Evolutionary conservation across 805 yeast species (phyloP).

Genomic region (Lachancea dasiensis): DNA sequence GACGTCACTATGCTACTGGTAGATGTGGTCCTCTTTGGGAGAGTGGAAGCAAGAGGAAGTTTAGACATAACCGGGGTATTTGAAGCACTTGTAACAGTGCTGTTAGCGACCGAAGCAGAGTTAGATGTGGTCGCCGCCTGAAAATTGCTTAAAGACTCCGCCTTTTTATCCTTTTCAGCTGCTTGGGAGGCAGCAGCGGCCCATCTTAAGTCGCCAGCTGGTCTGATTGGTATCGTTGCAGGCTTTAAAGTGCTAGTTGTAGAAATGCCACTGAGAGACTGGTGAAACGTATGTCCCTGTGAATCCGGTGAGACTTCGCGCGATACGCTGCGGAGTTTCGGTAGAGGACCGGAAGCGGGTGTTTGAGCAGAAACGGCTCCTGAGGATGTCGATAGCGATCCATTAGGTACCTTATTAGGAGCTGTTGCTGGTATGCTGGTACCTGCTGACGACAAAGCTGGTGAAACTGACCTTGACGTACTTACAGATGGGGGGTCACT

Average conservation of each 20-base stretch:
- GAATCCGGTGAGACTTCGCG: constrained; percentile 11
- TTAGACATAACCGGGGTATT: constrained; percentile 21
- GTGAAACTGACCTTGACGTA: constrained; percentile 17
- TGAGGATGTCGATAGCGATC: no score
- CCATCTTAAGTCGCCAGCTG: constrained; percentile 51
- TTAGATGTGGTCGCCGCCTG: constrained; percentile 6
- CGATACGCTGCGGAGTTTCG: constrained; percentile 14
- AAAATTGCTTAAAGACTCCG: constrained; percentile 1
- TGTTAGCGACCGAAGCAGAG: constrained; percentile 13
- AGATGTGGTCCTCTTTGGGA: constrained; percentile 1
- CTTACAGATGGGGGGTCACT: constrained; percentile 8
- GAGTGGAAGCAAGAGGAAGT: constrained; percentile 11
- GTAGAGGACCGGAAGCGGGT: not conserved
- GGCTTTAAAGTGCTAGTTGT: constrained; percentile 40
- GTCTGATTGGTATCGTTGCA: constrained; percentile 47
- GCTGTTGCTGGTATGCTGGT: constrained; percentile 8
- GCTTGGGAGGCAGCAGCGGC: constrained; percentile 46
- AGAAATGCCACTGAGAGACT: constrained; percentile 28
- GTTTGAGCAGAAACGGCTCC: not conserved
- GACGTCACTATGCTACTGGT: constrained; percentile 1
- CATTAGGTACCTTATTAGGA: not conserved
- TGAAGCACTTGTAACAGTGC: constrained; percentile 13
- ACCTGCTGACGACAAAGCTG: constrained; percentile 3
- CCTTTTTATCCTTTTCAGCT: constrained; percentile 23
- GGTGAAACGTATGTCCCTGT: constrained; percentile 28